Evolutionary conservation across 495 filamentous ascomycete species (phyloP).

Genomic region (Endocarpon pusillum): DNA sequence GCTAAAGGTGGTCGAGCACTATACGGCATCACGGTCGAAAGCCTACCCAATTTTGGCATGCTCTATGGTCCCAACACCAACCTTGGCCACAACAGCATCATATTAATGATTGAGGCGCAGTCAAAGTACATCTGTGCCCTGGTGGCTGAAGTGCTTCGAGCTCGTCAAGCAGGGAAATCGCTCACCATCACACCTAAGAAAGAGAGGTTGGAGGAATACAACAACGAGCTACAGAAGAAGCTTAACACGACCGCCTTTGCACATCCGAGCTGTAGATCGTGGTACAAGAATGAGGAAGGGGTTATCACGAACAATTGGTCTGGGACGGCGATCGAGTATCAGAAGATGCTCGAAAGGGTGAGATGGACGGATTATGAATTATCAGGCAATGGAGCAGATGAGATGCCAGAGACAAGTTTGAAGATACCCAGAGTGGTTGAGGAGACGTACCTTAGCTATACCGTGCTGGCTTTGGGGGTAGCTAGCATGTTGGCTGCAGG

Average conservation of each 20-base stretch:
- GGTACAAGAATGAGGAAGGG: constrained; percentile 38
- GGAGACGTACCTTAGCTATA: too few relatives aligned
- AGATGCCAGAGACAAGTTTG: too few relatives aligned
- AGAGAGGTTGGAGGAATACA: constrained; percentile 22
- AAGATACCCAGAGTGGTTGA: too few relatives aligned
- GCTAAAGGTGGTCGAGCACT: constrained; percentile 26
- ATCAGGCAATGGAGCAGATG: too few relatives aligned
- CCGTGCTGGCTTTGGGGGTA: too few relatives aligned
- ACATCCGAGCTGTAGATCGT: constrained; percentile 35
- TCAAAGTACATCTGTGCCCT: constrained; percentile 32
- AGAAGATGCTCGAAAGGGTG: constrained; percentile 17
- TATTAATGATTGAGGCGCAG: constrained; percentile 44
- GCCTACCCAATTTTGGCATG: constrained; percentile 52
- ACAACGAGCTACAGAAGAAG: constrained; percentile 26
- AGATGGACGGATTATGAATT: constrained; percentile 28
- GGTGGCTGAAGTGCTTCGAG: constrained; percentile 21
- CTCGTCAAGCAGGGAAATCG: constrained; percentile 18
- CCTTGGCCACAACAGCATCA: constrained; percentile 34
- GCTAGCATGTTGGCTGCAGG: too few relatives aligned
- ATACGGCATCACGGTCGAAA: constrained; percentile 34
- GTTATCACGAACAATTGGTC: constrained; percentile 42
- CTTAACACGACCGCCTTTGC: constrained; percentile 30
- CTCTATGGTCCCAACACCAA: constrained; percentile 29
- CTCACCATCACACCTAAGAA: constrained; percentile 23
- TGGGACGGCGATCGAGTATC: constrained; percentile 23